Evolutionary conservation across 169 alveolate species (phyloP).

Genomic region (Neospora caninum): DNA sequence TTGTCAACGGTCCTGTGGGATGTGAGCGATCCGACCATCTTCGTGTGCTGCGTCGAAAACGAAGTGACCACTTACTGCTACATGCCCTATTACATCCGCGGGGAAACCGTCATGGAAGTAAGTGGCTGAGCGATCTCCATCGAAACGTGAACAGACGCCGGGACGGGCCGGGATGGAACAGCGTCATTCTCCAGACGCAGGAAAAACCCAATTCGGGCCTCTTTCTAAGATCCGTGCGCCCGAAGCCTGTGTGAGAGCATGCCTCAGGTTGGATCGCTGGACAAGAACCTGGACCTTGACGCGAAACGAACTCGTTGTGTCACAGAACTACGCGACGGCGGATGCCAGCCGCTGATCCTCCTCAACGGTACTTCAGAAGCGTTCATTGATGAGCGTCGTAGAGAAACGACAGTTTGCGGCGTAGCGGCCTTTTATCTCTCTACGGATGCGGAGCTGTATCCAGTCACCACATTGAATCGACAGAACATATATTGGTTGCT

Average conservation of each 20-base stretch:
- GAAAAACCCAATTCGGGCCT: neutral
- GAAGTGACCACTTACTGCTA: neutral
- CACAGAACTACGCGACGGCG: neutral
- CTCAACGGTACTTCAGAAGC: neutral
- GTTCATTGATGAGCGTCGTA: too few relatives aligned
- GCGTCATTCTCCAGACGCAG: neutral
- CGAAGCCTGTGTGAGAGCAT: neutral
- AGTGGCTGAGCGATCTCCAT: neutral
- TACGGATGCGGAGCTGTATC: too few relatives aligned
- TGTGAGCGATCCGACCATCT: neutral
- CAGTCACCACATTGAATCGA: too few relatives aligned
- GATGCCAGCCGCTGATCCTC: neutral
- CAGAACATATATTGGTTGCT: too few relatives aligned
- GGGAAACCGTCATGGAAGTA: conserved; percentile 23
- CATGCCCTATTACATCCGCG: neutral
- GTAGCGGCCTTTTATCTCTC: too few relatives aligned
- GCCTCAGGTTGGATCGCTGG: neutral
- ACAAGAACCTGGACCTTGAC: neutral
- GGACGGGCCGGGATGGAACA: neutral
- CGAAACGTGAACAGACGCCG: neutral
- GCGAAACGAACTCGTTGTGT: neutral
- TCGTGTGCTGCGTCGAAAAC: neutral
- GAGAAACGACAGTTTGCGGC: too few relatives aligned
- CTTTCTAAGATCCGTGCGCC: neutral
- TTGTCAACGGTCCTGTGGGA: conserved; percentile 6